These are phyloP conservation scores for Lolium multiflorum DNA, from an alignment of 176 grass and related monocot genomes.

Conservation along the genomic window DNA sequence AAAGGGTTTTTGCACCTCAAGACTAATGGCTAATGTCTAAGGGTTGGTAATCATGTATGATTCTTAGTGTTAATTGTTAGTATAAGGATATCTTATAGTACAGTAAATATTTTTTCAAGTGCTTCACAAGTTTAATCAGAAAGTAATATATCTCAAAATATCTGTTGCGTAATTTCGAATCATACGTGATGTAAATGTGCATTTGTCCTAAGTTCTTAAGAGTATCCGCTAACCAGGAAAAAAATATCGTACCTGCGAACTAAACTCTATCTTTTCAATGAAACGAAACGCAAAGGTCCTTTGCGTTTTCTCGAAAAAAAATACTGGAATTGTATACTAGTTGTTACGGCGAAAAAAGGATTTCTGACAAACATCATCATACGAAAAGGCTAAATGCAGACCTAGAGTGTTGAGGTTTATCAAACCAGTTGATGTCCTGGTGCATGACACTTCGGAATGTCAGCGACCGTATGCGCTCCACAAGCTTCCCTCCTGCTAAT, in stretches of 20 bases:
- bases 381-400: neutral
- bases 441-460: slow-evolving; percentile 71
- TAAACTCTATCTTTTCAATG: neutral
- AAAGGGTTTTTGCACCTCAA: neutral
- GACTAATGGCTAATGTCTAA: neutral
- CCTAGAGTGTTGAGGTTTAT: slow-evolving; percentile 88
- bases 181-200: neutral
- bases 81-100: neutral
- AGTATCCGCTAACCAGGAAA: neutral
- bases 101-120: too few relatives aligned
- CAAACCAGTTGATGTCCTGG: slow-evolving; percentile 91
- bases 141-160: too few relatives aligned
- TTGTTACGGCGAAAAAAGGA: slow-evolving; percentile 8
- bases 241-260: neutral
- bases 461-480: slow-evolving; percentile 69
- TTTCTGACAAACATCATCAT: slow-evolving; percentile 23
- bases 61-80: neutral
- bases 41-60: neutral
- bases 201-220: neutral
- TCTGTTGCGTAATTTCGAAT: neutral
- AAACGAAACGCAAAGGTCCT: too few relatives aligned
- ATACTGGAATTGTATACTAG: neutral
- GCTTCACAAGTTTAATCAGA: too few relatives aligned
- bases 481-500: slow-evolving; percentile 78
- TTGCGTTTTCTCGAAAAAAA: too few relatives aligned